Conservation (phyloP, 2,329 filamentous ascomycete species). For the Venturia oleaginea region DNA sequence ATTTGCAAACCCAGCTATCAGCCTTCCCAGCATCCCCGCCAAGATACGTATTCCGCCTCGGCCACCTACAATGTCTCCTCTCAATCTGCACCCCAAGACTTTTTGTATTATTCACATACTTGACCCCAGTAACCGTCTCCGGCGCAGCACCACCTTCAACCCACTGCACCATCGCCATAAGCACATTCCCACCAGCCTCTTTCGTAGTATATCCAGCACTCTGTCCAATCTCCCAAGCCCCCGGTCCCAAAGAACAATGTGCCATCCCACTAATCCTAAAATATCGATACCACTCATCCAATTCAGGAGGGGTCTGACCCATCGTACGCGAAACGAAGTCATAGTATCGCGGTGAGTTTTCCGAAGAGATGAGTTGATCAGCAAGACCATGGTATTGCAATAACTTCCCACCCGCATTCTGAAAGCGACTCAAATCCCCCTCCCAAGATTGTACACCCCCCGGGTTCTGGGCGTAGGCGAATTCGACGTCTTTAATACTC, state of each 20-base stretch:
- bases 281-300: slow-evolving; percentile 10
- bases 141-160: slow-evolving; percentile 10
- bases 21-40: slow-evolving; percentile 23
- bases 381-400: slow-evolving; percentile 6
- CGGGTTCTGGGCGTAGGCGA: slow-evolving; percentile 1
- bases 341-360: slow-evolving; percentile 7
- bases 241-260: slow-evolving; percentile 3
- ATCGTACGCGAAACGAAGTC: not conserved
- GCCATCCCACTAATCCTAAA: slow-evolving; percentile 11
- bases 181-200: slow-evolving; percentile 9
- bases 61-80: slow-evolving; percentile 30
- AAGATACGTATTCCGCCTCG: slow-evolving; percentile 26
- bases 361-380: not conserved
- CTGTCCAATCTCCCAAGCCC: slow-evolving; percentile 10
- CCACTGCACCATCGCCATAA: slow-evolving; percentile 9
- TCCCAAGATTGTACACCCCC: slow-evolving; percentile 2
- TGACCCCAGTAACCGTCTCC: slow-evolving; percentile 15
- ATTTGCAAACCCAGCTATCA: slow-evolving; percentile 7
- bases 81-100: slow-evolving; percentile 23
- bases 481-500: not conserved
- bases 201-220: not conserved
- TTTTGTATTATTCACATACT: slow-evolving; percentile 21
- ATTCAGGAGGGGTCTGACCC: not conserved
- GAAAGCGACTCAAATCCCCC: slow-evolving; percentile 3
- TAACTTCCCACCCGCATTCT: not conserved